A percentile compares a stretch with the other conserved stretches of the same genome.
These are phyloP conservation scores for Ustilago nuda DNA, from an alignment of 1,284 basidiomycete genomes.

Conservation along the genomic window DNA sequence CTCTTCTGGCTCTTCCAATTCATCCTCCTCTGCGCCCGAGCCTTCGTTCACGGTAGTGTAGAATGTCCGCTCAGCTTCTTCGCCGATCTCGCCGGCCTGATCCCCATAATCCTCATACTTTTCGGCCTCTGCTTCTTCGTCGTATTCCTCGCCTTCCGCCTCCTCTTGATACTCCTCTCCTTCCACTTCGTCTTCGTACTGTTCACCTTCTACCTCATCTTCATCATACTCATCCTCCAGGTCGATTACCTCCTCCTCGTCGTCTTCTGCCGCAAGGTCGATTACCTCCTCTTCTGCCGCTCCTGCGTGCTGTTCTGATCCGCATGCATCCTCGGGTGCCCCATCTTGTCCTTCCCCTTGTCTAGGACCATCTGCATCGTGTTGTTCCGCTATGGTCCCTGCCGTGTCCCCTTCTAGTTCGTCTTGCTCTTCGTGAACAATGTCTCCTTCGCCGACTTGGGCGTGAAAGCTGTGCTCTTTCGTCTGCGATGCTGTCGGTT, in stretches of 20 bases:
- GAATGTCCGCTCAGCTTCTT: slow-evolving; percentile 42
- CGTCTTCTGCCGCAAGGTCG: not conserved
- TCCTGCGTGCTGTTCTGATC: slow-evolving; percentile 14
- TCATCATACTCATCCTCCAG: slow-evolving; percentile 9
- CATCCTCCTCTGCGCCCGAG: slow-evolving; percentile 39
- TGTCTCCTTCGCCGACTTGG: not conserved
- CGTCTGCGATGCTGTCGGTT: not conserved
- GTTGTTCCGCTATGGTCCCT: slow-evolving; percentile 1
- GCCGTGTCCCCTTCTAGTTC: not conserved
- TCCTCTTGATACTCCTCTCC: slow-evolving; percentile 19
- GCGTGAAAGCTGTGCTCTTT: not conserved
- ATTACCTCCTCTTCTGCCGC: slow-evolving; percentile 13
- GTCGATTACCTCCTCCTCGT: slow-evolving; percentile 14
- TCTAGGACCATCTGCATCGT: not conserved
- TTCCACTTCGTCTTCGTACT: slow-evolving; percentile 5
- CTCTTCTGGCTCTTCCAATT: slow-evolving; percentile 29
- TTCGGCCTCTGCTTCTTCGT: slow-evolving; percentile 5
- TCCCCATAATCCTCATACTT: slow-evolving; percentile 22
- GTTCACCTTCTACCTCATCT: slow-evolving; percentile 9
- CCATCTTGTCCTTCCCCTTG: slow-evolving; percentile 6
- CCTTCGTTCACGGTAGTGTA: slow-evolving; percentile 32
- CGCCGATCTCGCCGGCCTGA: slow-evolving; percentile 6
- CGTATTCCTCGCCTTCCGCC: slow-evolving; percentile 2
- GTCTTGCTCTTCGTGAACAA: not conserved
- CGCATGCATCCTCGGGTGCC: slow-evolving; percentile 14